Conservation (phyloP, 352 stramenopile species). For the Phytophthora sansomeana region DNA sequence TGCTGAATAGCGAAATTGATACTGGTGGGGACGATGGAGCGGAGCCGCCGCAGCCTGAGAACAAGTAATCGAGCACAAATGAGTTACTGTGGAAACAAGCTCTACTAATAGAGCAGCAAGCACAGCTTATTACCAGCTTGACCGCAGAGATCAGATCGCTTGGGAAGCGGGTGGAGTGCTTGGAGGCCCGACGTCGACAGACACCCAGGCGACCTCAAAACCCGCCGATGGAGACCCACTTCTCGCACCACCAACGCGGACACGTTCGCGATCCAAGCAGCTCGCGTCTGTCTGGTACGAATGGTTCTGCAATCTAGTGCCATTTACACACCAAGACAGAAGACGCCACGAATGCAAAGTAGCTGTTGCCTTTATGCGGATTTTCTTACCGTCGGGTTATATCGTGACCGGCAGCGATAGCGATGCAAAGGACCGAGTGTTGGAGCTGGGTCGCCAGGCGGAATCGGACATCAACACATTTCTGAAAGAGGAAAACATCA, state of each 20-base stretch:
- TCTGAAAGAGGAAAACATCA: background rate
- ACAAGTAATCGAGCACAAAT: too few relatives aligned
- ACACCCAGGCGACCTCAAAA: background rate
- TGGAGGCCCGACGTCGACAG: background rate
- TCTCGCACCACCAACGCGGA: too few relatives aligned
- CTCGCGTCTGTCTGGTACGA: constrained; percentile 12
- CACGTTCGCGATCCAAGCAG: constrained; percentile 1
- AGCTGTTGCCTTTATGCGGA: constrained; percentile 1
- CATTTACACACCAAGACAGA: constrained; percentile 1
- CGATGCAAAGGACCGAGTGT: constrained; percentile 3
- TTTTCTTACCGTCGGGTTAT: constrained; percentile 13
- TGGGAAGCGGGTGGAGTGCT: background rate
- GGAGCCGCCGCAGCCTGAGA: background rate
- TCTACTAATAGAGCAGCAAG: background rate
- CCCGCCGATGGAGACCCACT: too few relatives aligned
- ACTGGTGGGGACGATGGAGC: too few relatives aligned
- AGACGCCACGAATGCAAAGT: constrained; percentile 5
- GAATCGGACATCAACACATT: constrained; percentile 1
- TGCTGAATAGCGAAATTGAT: background rate
- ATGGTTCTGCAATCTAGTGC: background rate
- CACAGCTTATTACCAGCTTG: background rate
- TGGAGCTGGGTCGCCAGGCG: background rate
- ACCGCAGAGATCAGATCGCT: background rate
- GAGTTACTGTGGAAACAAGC: background rate
- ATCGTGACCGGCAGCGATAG: constrained; percentile 1